These are phyloP conservation scores for Colletotrichum euphorbiae DNA, from an alignment of 2,329 filamentous ascomycete species.

Conservation along the genomic window DNA sequence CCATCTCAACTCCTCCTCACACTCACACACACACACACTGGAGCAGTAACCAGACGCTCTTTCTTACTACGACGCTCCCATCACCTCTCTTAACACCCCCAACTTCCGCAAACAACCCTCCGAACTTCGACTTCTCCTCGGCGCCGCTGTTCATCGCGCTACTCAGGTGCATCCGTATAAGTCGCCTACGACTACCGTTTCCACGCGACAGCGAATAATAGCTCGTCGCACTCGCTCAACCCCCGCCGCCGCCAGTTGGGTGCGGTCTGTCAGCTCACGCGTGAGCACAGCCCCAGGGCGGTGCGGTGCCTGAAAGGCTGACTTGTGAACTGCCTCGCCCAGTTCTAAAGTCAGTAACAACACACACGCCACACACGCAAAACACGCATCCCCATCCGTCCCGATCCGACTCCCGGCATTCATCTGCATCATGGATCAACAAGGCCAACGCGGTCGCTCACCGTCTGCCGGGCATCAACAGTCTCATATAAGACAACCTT, in stretches of 20 bases:
- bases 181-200: constrained; percentile 17
- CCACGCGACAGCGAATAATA: constrained; percentile 33
- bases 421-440: constrained; percentile 54
- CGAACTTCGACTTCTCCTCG: constrained; percentile 9
- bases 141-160: constrained; percentile 12
- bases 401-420: constrained; percentile 33
- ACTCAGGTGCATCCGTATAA: neutral
- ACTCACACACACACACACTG: constrained; percentile 10
- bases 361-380: constrained; percentile 23
- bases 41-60: neutral
- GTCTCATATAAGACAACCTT: constrained; percentile 73
- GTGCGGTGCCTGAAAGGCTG: constrained; percentile 58
- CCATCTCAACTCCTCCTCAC: constrained; percentile 34
- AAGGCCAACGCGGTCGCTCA: constrained; percentile 66
- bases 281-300: constrained; percentile 57
- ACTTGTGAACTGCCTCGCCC: constrained; percentile 59
- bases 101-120: constrained; percentile 22
- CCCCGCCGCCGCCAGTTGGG: constrained; percentile 38
- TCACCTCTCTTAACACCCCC: constrained; percentile 26
- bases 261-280: constrained; percentile 45
- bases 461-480: constrained; percentile 69
- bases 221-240: constrained; percentile 25
- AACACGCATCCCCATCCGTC: constrained; percentile 37
- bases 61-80: constrained; percentile 13
- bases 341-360: constrained; percentile 52